phyloP scores from a whole-genome alignment of 106 monocot genomes.

The Apostasia ramifera region DNA sequence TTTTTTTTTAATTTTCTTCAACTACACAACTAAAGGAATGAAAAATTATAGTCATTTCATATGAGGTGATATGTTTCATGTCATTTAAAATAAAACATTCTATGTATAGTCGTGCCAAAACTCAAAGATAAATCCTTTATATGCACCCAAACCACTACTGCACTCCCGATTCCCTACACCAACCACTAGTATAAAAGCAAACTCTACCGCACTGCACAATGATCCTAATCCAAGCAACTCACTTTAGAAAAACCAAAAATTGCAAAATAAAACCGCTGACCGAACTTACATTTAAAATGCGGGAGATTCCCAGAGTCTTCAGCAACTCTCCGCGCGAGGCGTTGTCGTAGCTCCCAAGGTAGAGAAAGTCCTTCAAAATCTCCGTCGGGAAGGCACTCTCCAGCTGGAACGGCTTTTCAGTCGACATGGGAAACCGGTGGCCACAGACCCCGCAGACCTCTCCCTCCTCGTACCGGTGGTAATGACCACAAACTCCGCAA shows the following conservation, averaged over 20 bases:
- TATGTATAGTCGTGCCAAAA: no score
- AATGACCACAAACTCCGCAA: slow-evolving; percentile 62
- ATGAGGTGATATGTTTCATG: no score
- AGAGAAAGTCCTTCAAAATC: slow-evolving; percentile 47
- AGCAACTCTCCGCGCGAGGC: slow-evolving; percentile 45
- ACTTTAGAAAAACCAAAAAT: neutral
- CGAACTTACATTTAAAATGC: slow-evolving; percentile 43
- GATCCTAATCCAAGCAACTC: neutral
- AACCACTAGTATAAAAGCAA: neutral
- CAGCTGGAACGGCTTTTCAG: slow-evolving; percentile 13
- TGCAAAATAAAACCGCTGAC: neutral
- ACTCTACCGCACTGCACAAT: neutral
- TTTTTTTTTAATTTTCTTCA: no score
- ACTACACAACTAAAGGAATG: no score
- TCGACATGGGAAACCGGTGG: slow-evolving; percentile 29
- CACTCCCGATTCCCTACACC: no score
- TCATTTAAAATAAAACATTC: no score
- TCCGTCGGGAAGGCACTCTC: slow-evolving; percentile 44
- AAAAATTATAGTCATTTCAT: no score
- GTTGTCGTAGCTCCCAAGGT: slow-evolving; percentile 64
- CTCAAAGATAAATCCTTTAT: no score
- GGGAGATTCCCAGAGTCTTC: slow-evolving; percentile 44
- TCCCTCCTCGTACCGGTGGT: slow-evolving; percentile 59
- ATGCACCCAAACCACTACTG: no score
- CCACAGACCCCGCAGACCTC: slow-evolving; percentile 66